phyloP scores from a whole-genome alignment of 495 filamentous ascomycete species.

The Chaetomidium leptoderma region DNA sequence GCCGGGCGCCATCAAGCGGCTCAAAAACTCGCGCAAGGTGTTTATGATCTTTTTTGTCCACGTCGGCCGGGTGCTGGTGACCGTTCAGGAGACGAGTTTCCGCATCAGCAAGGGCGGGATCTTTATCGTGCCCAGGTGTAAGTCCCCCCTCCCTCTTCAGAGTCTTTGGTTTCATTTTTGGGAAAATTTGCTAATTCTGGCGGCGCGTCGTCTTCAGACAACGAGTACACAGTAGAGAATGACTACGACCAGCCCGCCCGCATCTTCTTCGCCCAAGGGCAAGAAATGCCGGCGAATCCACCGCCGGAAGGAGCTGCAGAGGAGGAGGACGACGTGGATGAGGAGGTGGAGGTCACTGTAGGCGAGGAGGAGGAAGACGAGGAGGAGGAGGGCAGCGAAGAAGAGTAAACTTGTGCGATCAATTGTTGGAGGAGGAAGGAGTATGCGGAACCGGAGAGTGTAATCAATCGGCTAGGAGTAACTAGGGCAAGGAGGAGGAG shows the following conservation, averaged over 20 bases:
- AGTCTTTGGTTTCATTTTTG: constrained; percentile 6
- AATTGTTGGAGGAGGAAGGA: no score
- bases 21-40: constrained; percentile 89
- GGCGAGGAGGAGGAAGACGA: constrained; percentile 9
- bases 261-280: constrained; percentile 83
- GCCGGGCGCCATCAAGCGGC: constrained; percentile 71
- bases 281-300: constrained; percentile 42
- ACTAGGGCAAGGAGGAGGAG: no score
- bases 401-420: not conserved
- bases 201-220: constrained; percentile 50
- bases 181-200: constrained; percentile 16
- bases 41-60: constrained; percentile 93
- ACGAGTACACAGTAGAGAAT: constrained; percentile 80
- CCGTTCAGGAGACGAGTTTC: constrained; percentile 77
- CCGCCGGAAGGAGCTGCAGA: constrained; percentile 9
- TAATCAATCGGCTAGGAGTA: not conserved
- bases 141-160: constrained; percentile 38
- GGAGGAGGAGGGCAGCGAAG: constrained; percentile 9
- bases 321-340: constrained; percentile 13
- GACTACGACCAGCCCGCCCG: constrained; percentile 60
- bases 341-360: constrained; percentile 11
- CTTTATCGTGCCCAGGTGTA: constrained; percentile 92
- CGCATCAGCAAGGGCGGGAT: constrained; percentile 79
- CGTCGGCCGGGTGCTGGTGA: constrained; percentile 67
- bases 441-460: not conserved